A percentile compares a stretch with the other conserved stretches of the same genome.
Conservation (phyloP, 495 filamentous ascomycete genomes). For the Penicillium parvum region DNA sequence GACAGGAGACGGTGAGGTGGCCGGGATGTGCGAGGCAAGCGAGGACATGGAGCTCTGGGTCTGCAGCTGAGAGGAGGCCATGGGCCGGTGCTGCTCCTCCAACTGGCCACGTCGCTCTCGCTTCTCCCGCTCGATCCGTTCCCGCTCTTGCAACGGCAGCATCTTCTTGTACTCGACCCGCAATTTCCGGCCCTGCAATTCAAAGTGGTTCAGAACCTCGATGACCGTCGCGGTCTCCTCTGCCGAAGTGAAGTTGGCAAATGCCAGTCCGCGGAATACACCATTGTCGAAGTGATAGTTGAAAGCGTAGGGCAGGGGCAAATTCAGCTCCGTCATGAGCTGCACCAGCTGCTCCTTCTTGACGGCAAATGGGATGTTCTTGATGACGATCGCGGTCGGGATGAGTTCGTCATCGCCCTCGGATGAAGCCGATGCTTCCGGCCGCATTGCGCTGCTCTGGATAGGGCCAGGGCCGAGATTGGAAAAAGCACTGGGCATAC, state of each 20-base stretch:
- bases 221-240: constrained; percentile 92
- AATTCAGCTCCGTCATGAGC: constrained; percentile 85
- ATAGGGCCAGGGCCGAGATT: constrained; percentile 51
- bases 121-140: constrained; percentile 96
- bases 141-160: constrained; percentile 88
- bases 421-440: constrained; percentile 44
- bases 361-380: constrained; percentile 98
- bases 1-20: constrained; percentile 69
- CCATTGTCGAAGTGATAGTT: constrained; percentile 99
- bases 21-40: constrained; percentile 64
- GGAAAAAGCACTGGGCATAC: constrained; percentile 49
- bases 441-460: constrained; percentile 49
- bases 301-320: constrained; percentile 95
- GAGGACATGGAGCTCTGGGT: constrained; percentile 82
- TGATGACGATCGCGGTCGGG: constrained; percentile 97
- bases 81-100: constrained; percentile 89
- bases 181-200: constrained; percentile 89
- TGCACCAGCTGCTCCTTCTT: constrained; percentile 92
- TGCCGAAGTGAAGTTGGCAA: constrained; percentile 95
- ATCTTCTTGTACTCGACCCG: constrained; percentile 99
- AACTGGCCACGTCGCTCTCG: constrained; percentile 92
- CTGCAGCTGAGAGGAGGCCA: constrained; percentile 61
- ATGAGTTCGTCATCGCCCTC: constrained; percentile 81
- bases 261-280: constrained; percentile 92
- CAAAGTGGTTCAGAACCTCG: constrained; percentile 86